These are phyloP conservation scores for Vitis amurensis DNA, from an alignment of 164 flowering plant genomes.

Conservation along the genomic window DNA sequence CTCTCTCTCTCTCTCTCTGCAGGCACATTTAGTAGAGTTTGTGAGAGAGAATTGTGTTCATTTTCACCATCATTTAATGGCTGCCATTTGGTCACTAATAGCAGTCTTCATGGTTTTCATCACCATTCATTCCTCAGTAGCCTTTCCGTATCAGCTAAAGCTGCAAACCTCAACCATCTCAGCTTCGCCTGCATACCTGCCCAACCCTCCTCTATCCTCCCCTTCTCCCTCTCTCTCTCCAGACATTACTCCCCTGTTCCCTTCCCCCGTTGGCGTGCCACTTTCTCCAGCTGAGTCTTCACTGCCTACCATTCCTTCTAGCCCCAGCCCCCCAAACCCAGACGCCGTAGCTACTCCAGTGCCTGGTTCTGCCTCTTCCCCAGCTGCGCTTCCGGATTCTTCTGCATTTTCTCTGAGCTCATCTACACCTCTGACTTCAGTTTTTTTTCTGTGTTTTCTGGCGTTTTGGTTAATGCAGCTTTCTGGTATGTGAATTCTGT, in stretches of 20 bases:
- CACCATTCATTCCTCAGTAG: conserved; percentile 5
- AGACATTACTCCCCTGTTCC: conserved; percentile 50
- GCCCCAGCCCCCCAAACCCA: conserved; percentile 71
- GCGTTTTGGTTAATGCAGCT: conserved; percentile 23
- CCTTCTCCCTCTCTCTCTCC: conserved; percentile 43
- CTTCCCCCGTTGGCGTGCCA: conserved; percentile 34
- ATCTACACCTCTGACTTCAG: conserved; percentile 4
- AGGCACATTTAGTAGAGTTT: conserved; percentile 17
- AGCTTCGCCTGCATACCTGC: conserved; percentile 45
- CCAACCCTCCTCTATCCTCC: conserved; percentile 23
- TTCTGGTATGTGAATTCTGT: conserved; percentile 17
- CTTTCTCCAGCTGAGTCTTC: conserved; percentile 41
- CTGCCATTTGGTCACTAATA: conserved; percentile 20
- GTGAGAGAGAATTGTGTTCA: not conserved
- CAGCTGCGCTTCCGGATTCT: conserved; percentile 34
- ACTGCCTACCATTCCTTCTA: conserved; percentile 57
- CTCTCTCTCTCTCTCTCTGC: conserved; percentile 4
- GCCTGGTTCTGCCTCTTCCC: conserved; percentile 27
- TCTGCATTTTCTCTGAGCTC: conserved; percentile 23
- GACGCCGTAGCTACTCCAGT: conserved; percentile 33
- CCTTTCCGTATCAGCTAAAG: conserved; percentile 7
- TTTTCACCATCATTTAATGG: conserved; percentile 30
- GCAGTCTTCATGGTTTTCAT: conserved; percentile 11
- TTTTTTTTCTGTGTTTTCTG: conserved; percentile 16
- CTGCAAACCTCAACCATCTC: conserved; percentile 33